Evolutionary conservation across 2,329 filamentous ascomycete species (phyloP).

Genomic region (Microcera coccophila): DNA sequence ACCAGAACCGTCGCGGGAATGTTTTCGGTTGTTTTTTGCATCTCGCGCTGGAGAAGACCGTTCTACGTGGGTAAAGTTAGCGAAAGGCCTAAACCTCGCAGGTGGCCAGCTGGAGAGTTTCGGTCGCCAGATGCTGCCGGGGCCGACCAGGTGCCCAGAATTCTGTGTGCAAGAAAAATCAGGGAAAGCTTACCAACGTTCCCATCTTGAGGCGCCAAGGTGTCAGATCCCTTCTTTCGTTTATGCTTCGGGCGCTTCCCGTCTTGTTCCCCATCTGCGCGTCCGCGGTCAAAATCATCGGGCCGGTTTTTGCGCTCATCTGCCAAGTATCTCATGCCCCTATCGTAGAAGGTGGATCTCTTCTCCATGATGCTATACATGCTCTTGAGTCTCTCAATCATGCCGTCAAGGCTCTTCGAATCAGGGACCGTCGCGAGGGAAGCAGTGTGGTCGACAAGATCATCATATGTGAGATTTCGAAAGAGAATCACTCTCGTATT

Average conservation of each 20-base stretch:
- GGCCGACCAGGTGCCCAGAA: background rate
- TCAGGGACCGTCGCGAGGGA: constrained; percentile 57
- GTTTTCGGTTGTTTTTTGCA: constrained; percentile 44
- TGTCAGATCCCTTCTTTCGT: constrained; percentile 70
- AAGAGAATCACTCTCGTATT: constrained; percentile 58
- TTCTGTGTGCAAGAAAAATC: background rate
- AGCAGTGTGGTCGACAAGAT: constrained; percentile 61
- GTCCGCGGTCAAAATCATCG: constrained; percentile 50
- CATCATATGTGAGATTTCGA: constrained; percentile 61
- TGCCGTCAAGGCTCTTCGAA: constrained; percentile 59
- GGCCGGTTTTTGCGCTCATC: constrained; percentile 60
- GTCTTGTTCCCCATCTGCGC: constrained; percentile 47
- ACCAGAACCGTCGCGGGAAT: constrained; percentile 50
- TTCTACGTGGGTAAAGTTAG: constrained; percentile 35
- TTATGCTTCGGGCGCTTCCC: constrained; percentile 65
- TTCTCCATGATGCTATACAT: constrained; percentile 65
- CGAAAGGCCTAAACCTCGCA: background rate
- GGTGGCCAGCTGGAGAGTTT: background rate
- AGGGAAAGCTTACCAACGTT: constrained; percentile 27
- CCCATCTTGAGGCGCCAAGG: constrained; percentile 48
- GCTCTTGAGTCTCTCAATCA: constrained; percentile 60
- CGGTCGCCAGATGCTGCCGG: background rate
- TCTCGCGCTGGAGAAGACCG: constrained; percentile 53
- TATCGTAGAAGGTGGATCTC: constrained; percentile 65
- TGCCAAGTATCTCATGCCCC: constrained; percentile 67